A percentile compares a stretch with the other conserved stretches of the same genome.
Conservation (phyloP, 208 protist genomes). For the Crithidia expoeki region DNA sequence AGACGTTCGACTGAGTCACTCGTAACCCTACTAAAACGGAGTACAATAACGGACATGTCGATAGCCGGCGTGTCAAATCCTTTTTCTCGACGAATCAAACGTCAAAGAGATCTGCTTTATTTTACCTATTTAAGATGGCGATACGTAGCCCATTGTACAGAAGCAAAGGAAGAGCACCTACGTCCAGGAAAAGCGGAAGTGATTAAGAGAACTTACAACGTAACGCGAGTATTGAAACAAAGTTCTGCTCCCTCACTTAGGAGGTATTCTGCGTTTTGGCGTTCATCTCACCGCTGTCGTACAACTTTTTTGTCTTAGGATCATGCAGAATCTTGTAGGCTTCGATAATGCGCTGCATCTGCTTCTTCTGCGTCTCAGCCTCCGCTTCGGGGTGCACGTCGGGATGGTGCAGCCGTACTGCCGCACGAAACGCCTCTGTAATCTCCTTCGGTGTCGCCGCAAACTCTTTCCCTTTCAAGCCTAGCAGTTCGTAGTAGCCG, state of each 20-base stretch:
- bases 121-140: no score
- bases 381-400: slow-evolving; percentile 57
- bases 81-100: no score
- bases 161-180: no score
- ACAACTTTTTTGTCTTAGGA: slow-evolving; percentile 67
- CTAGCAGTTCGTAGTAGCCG: slow-evolving; percentile 88
- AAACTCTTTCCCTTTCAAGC: slow-evolving; percentile 78
- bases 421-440: slow-evolving; percentile 76
- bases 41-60: no score
- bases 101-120: no score
- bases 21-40: no score
- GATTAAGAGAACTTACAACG: no score
- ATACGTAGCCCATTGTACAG: no score
- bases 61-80: no score
- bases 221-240: no score
- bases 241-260: no score
- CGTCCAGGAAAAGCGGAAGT: background rate
- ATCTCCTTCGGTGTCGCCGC: slow-evolving; percentile 81
- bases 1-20: no score
- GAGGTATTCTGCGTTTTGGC: slow-evolving; percentile 26
- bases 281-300: slow-evolving; percentile 75
- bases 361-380: slow-evolving; percentile 56
- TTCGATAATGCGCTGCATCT: slow-evolving; percentile 85
- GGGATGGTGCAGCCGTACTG: slow-evolving; percentile 73
- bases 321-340: slow-evolving; percentile 87